A percentile compares a stretch with the other conserved stretches of the same genome.
Conservation (phyloP, 257 asterid species). For the Phtheirospermum japonicum region DNA sequence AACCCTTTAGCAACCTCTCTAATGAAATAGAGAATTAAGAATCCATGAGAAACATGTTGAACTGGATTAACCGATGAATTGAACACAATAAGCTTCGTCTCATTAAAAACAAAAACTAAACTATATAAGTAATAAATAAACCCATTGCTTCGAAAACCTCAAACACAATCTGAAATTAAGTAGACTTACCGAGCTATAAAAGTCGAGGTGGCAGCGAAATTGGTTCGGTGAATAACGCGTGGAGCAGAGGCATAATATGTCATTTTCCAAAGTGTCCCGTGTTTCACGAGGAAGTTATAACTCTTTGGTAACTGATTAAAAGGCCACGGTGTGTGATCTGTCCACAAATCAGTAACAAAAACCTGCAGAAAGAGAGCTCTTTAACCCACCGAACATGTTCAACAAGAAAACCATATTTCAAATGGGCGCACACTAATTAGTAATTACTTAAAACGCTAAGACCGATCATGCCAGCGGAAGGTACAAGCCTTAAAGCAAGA, state of each 20-base stretch:
- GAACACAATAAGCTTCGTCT: too few species aligned
- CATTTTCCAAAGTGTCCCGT: constrained; percentile 88
- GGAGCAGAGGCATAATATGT: constrained; percentile 91
- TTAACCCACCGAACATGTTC: constrained; percentile 26
- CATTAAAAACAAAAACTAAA: too few species aligned
- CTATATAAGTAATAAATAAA: too few species aligned
- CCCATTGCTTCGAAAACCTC: background rate
- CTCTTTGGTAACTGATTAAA: constrained; percentile 95
- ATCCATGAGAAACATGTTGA: constrained; percentile 20
- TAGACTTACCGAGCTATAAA: constrained; percentile 84
- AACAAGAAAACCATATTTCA: constrained; percentile 24
- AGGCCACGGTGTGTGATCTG: constrained; percentile 99
- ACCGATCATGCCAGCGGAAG: background rate
- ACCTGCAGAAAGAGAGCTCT: constrained; percentile 53
- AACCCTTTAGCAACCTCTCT: constrained; percentile 97
- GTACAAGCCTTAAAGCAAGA: background rate
- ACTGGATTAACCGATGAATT: too few species aligned
- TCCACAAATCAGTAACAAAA: constrained; percentile 85
- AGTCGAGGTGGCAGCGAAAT: constrained; percentile 95
- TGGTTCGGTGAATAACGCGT: constrained; percentile 82
- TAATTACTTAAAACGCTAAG: background rate
- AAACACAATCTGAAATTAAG: constrained; percentile 11
- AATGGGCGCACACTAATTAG: too few species aligned
- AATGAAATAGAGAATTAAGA: constrained; percentile 30
- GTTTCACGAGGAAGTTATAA: constrained; percentile 95